A percentile compares a stretch with the other conserved stretches of the same genome.
Conservation (phyloP, 106 monocot genomes). For the Platanthera guangdongensis region DNA sequence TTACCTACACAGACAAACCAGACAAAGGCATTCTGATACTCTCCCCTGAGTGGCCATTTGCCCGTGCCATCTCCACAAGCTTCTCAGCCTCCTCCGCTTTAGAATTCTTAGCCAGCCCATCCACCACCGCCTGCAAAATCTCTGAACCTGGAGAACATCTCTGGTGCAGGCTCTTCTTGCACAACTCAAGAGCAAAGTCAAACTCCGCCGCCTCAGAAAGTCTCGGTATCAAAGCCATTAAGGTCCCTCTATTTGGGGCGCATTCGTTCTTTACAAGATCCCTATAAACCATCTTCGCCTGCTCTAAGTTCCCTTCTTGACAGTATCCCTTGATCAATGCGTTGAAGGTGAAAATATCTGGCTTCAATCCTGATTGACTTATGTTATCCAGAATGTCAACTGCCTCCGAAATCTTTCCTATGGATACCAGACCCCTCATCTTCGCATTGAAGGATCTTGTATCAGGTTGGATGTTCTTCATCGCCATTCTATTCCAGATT, state of each 20-base stretch:
- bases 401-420: constrained; percentile 29
- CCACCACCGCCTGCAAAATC: constrained; percentile 41
- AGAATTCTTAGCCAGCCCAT: constrained; percentile 35
- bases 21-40: background rate
- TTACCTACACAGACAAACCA: background rate
- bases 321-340: constrained; percentile 54
- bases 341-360: constrained; percentile 28
- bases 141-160: constrained; percentile 13
- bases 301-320: constrained; percentile 40
- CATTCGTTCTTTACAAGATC: constrained; percentile 32
- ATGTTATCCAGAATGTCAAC: constrained; percentile 22
- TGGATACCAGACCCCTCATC: constrained; percentile 33
- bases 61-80: constrained; percentile 38
- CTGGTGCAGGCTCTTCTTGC: constrained; percentile 38
- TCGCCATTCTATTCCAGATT: constrained; percentile 42
- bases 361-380: constrained; percentile 18
- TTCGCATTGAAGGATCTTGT: constrained; percentile 50
- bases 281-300: constrained; percentile 47
- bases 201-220: constrained; percentile 42
- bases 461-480: constrained; percentile 33
- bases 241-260: constrained; percentile 34
- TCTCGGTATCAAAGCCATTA: constrained; percentile 31
- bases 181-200: constrained; percentile 44
- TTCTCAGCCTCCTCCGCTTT: constrained; percentile 46
- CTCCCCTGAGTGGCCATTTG: constrained; percentile 27